A percentile compares a stretch with the other conserved stretches of the same genome.
Conservation (phyloP, 306 rosid species). For the Pterocarpus macrocarpus region DNA sequence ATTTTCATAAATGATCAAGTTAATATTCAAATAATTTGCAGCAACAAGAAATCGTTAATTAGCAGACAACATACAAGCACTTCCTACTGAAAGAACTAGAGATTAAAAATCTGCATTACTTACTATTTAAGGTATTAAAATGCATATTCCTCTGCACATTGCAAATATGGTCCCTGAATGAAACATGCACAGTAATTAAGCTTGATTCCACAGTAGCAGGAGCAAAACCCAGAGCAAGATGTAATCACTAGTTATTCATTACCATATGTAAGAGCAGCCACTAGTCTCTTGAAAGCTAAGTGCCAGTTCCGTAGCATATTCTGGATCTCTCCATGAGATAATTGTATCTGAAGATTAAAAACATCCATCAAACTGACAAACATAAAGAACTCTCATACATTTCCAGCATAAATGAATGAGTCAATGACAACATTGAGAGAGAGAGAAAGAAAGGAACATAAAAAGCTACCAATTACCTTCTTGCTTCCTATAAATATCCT, state of each 20-base stretch:
- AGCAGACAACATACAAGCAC: constrained; percentile 1
- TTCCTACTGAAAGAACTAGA: constrained; percentile 7
- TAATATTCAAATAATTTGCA: constrained; percentile 4
- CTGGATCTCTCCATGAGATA: constrained; percentile 98
- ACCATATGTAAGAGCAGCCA: constrained; percentile 95
- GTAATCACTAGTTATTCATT: constrained; percentile 36
- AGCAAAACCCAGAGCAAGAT: constrained; percentile 19
- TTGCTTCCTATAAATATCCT: constrained; percentile 93
- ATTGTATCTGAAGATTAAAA: constrained; percentile 72
- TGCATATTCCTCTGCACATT: constrained; percentile 87
- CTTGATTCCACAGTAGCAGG: constrained; percentile 36
- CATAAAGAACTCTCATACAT: not conserved
- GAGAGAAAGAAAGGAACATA: not conserved
- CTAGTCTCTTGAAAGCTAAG: constrained; percentile 97
- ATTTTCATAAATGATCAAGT: constrained; percentile 3
- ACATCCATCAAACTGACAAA: constrained; percentile 35
- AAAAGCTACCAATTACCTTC: constrained; percentile 72
- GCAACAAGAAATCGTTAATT: constrained; percentile 5
- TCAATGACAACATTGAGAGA: constrained; percentile 13
- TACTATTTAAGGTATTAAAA: constrained; percentile 83
- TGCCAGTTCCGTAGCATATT: constrained; percentile 89
- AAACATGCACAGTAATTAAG: constrained; percentile 45
- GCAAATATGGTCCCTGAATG: constrained; percentile 87
- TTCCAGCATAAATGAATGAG: constrained; percentile 12
- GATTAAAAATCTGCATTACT: constrained; percentile 53